Evolutionary conservation across 2,329 filamentous ascomycete genomes (phyloP), one percentile per base, ranked within the genome.

Genomic region (Beauveria sp.): DNA sequence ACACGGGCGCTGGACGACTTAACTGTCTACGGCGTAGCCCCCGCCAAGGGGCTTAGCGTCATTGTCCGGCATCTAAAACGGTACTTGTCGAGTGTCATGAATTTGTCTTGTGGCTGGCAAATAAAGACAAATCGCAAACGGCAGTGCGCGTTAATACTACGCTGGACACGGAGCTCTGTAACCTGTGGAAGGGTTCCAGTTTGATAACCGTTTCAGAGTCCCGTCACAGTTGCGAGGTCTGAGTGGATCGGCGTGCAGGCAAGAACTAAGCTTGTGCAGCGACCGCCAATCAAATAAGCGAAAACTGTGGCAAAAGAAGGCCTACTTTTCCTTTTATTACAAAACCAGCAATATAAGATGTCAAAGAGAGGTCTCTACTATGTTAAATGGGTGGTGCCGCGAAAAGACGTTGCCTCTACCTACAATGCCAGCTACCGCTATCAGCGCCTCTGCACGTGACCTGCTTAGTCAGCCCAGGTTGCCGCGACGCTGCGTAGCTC

Each of bases 401-500:
- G 22, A 22, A 22, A 22, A 26, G 10, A 3, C 2, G 45, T 16
- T 50, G 48, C 26, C 5, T 50, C 18, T 18, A 3, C 31, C 10
- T 45, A 8, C 16, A n/a, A n/a, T 28, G 20, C 43, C 20, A 40
- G 26, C 3, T 12, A 20, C 42, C 6, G 8, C 26, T 26, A 7
- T 22, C 9, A 18, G 10, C 20, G 22, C 5, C 31, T 16, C 3
- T 31, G 40, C 58, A 60, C 58, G 58, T 60, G 58, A 60, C 6
- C 24, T n/a, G 10, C 34, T 60, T 60, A 60, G 58, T 60, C 58
- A 60, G 50, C 49, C 52, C 26, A 55, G 42, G 46, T 45, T 24
- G 52, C 53, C 60, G 40, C 38, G 45, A 46, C 45, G 43, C 45
- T 62, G 53, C 60, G 60, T 62, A 62, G 60, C 60, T 62, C 60